These are phyloP conservation scores for Arxiozyma telluris DNA, from an alignment of 1,139 yeast genomes.

Conservation along the genomic window DNA sequence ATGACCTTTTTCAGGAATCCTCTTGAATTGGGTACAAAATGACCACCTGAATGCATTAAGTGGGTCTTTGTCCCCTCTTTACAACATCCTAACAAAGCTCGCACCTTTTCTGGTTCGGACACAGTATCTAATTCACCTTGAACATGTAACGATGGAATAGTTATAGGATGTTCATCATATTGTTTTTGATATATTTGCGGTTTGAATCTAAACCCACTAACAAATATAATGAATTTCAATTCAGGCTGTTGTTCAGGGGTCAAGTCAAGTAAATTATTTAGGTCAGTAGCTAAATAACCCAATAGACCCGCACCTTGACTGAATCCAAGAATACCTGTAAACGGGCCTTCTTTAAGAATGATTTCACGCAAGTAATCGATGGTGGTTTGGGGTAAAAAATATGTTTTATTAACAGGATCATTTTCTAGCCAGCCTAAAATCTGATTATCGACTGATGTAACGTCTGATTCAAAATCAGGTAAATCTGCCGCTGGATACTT, in stretches of 20 bases:
- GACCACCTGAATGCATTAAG: slow-evolving; percentile 76
- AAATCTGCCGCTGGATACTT: slow-evolving; percentile 23
- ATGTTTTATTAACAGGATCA: slow-evolving; percentile 18
- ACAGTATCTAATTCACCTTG: slow-evolving; percentile 85
- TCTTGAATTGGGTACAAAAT: slow-evolving; percentile 71
- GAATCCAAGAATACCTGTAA: slow-evolving; percentile 79
- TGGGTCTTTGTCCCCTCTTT: slow-evolving; percentile 39
- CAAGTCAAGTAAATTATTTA: slow-evolving; percentile 30
- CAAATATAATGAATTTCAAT: slow-evolving; percentile 62
- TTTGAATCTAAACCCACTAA: slow-evolving; percentile 65
- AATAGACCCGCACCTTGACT: slow-evolving; percentile 90
- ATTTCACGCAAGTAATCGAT: slow-evolving; percentile 20
- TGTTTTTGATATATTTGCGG: slow-evolving; percentile 44
- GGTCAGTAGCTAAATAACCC: slow-evolving; percentile 43
- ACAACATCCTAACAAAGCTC: slow-evolving; percentile 49
- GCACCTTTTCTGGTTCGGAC: slow-evolving; percentile 64
- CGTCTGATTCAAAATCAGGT: slow-evolving; percentile 16
- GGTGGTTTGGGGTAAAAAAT: slow-evolving; percentile 20
- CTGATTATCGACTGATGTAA: slow-evolving; percentile 8
- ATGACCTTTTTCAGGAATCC: slow-evolving; percentile 48
- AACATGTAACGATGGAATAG: slow-evolving; percentile 62
- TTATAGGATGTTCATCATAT: slow-evolving; percentile 38
- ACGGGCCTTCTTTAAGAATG: slow-evolving; percentile 55
- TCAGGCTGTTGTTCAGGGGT: slow-evolving; percentile 33
- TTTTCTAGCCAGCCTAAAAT: slow-evolving; percentile 30